These are phyloP conservation scores for Leishmania mexicana DNA, from an alignment of 208 protist species.

Conservation along the genomic window DNA sequence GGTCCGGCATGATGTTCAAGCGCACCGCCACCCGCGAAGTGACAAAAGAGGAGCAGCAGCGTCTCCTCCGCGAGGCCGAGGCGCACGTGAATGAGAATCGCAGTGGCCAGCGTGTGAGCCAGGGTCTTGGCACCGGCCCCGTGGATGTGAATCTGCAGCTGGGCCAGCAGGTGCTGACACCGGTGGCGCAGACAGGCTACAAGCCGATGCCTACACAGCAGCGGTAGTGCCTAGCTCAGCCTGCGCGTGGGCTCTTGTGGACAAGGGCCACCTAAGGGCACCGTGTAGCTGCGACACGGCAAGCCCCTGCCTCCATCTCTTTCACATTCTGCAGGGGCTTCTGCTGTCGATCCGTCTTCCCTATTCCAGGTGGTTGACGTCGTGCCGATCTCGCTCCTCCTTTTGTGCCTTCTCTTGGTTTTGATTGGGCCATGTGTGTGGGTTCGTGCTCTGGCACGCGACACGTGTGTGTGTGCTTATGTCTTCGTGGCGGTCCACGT, in stretches of 20 bases:
- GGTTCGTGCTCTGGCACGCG: not conserved
- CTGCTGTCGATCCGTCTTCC: not conserved
- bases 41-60: constrained; percentile 82
- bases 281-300: not conserved
- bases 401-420: not conserved
- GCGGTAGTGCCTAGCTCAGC: not conserved
- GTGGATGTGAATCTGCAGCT: constrained; percentile 79
- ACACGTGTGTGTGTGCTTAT: not conserved
- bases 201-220: constrained; percentile 62
- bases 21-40: constrained; percentile 87
- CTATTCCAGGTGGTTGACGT: not conserved
- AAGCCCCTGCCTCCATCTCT: not conserved
- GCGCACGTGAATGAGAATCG: constrained; percentile 70
- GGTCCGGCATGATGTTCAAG: constrained; percentile 84
- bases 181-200: constrained; percentile 78
- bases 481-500: not conserved
- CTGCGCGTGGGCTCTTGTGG: not conserved
- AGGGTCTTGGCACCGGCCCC: constrained; percentile 49
- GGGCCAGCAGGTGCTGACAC: constrained; percentile 72
- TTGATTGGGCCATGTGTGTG: not conserved
- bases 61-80: constrained; percentile 64
- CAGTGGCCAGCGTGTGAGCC: constrained; percentile 54
- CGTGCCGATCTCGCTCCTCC: not conserved
- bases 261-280: not conserved
- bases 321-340: not conserved